Base-by-base conservation (phyloP, 78 protist species). In the Chrysochromulina tobinii region DNA sequence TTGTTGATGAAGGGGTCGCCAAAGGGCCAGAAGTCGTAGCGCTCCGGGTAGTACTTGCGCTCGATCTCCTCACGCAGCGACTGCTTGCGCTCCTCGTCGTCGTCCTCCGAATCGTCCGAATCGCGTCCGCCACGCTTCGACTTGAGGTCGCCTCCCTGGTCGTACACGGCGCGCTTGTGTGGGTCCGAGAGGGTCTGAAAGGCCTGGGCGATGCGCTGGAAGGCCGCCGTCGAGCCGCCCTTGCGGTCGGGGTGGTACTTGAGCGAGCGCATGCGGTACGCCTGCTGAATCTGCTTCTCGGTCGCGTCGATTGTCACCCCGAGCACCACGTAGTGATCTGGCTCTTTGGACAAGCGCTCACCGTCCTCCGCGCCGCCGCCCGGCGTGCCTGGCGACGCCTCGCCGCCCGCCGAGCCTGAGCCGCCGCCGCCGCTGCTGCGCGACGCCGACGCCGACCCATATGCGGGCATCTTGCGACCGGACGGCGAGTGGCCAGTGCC, bases 231-330 rank as follows among this genome's bases (percentile, higher is more conserved):
- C 20, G 51, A 23, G 66, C 66, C 66, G 25, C 2, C 2, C 18
- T 54, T 54, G 59, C 87, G 87, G 64, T 81, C 89, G 6, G 89
- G 89, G 69, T 84, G 89, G 89, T 17, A 84, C 72, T 84, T 84
- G 69, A 84, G 89, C 18, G 72, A 59, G 27, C 73, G 53, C 57
- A 84, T 1, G 53, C 89, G 89, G 59, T 84, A 84, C 73, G 89
- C 89, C 57, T 58, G 55, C 69, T 84, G 68, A 20, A 84, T 14
- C 89, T 84, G 89, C 89, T 84, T 84, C 48, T 57, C 67, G 2
- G 89, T 84, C 67, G 89, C 89, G 69, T 84, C 89, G 38, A 23
- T 5, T 6, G 89, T 84, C 25, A 84, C 72, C 59, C 89, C 89
- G 58, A 84, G 55, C 55, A 84, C 89, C n/a, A 84, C 54, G 72